Percentiles rank a stretch among this genome's conserved stretches.
These are phyloP conservation scores for Imleria badia DNA, from an alignment of 768 basidiomycete genomes.

Conservation along the genomic window DNA sequence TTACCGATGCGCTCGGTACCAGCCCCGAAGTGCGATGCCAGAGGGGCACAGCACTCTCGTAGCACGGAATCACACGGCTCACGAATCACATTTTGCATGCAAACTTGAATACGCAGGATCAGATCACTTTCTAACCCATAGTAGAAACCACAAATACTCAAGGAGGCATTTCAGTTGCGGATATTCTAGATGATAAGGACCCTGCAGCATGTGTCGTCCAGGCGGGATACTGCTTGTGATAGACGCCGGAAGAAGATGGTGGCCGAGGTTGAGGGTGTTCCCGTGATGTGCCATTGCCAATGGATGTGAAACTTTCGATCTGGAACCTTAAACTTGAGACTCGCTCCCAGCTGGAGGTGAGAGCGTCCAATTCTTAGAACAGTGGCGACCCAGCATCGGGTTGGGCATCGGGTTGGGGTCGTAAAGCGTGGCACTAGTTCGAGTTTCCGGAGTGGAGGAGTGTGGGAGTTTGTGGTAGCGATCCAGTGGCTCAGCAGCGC, in stretches of 20 bases:
- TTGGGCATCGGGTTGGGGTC: too few relatives aligned
- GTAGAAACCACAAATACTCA: neutral
- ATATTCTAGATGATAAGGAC: neutral
- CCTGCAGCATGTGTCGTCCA: conserved; percentile 18
- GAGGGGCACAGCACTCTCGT: neutral
- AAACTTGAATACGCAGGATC: conserved; percentile 1
- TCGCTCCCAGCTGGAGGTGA: too few relatives aligned
- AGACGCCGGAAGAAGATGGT: neutral
- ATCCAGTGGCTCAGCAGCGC: neutral
- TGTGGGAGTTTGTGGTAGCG: too few relatives aligned
- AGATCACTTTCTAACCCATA: neutral
- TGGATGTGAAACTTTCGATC: too few relatives aligned
- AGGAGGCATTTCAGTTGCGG: neutral
- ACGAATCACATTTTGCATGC: neutral
- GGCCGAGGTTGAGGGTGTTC: conserved; percentile 7
- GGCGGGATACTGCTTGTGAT: neutral
- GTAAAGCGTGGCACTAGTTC: too few relatives aligned
- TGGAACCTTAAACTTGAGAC: neutral
- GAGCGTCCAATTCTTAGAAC: too few relatives aligned
- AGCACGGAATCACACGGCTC: neutral
- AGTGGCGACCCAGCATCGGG: neutral
- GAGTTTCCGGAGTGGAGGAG: too few relatives aligned
- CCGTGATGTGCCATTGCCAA: neutral
- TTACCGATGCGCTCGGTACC: conserved; percentile 4
- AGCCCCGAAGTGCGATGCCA: neutral